Base-by-base conservation (phyloP, 1,284 basidiomycete genomes). In the Exobasidium cylindrosporum region DNA sequence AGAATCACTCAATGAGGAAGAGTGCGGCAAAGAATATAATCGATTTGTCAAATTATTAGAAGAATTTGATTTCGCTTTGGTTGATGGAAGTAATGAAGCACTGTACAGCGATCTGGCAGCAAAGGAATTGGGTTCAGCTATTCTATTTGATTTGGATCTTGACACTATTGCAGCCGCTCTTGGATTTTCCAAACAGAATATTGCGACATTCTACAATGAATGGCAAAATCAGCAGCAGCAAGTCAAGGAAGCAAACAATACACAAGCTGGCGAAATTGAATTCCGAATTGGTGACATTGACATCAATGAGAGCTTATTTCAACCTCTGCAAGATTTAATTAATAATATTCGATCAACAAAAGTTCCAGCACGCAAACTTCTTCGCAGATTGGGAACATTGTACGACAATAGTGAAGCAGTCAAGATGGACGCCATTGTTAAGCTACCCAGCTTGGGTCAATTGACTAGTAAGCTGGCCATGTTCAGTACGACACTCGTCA, bases 1-100 rank as follows among this genome's bases (percentile, higher is more conserved):
- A 47, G 92, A 97, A 69, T 92, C 92, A 80, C 92, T 98, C 82
- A 86, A 89, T 47, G 94, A 95, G 81, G 85, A 88, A 81, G 92
- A 96, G 70, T 97, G 93, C 80, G 91, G 90, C 14, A 87, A 85
- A 68, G 94, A 97, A 74, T 85, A 97, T 52, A 84, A 85, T 87
- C 82, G 92, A 11, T 68, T 76, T 40, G 67, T 72, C 50, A 66
- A 69, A 45, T 68, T 70, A 56, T 69, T 79, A 35, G 77, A 79
- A 45, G 67, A 70, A 11, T 70, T 77, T 14, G 66, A 64, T 17
- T 57, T 60, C 53, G 62, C 69, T 1, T 56, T 78, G n/a, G 86
- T 88, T 10, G 85, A 83, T 40, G 87, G 84, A 52, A 81, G 91
- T 3, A 74, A 89, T 88, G 66, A 80, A 84, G n/a, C 89, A 90